Evolutionary conservation across 352 stramenopile genomes (phyloP).

Genomic region (Phytophthora melonis): DNA sequence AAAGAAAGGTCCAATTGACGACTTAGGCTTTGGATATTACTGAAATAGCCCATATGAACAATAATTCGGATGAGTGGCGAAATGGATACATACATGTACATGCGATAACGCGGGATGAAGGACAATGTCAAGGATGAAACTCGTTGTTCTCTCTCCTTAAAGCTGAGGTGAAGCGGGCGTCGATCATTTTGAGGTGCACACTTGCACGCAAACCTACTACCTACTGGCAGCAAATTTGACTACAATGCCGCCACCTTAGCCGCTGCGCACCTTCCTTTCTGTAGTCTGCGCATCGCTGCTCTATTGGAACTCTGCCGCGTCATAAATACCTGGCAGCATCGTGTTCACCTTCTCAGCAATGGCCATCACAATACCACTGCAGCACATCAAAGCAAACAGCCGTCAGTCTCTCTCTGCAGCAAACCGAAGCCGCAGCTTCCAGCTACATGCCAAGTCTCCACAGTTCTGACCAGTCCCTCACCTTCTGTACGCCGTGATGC

Average conservation of each 20-base stretch:
- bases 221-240: neutral
- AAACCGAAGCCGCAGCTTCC: neutral
- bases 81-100: too few relatives aligned
- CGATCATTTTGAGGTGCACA: neutral
- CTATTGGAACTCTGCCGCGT: constrained; percentile 95
- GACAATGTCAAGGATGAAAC: neutral
- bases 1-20: neutral
- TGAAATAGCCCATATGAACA: neutral
- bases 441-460: neutral
- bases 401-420: constrained; percentile 1
- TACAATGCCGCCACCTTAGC: neutral
- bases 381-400: constrained; percentile 14
- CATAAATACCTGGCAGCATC: constrained; percentile 97
- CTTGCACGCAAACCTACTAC: neutral
- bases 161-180: too few relatives aligned
- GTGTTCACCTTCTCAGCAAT: constrained; percentile 98
- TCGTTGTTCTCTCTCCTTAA: constrained; percentile 4
- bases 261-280: neutral
- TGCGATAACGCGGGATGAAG: too few relatives aligned
- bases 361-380: constrained; percentile 96
- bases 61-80: neutral
- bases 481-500: constrained; percentile 95
- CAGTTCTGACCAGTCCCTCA: constrained; percentile 13
- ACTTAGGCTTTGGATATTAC: constrained; percentile 5
- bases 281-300: constrained; percentile 13